Evolutionary conservation across 2,329 filamentous ascomycete genomes (phyloP).

Genomic region (Epichloe coenophiala): DNA sequence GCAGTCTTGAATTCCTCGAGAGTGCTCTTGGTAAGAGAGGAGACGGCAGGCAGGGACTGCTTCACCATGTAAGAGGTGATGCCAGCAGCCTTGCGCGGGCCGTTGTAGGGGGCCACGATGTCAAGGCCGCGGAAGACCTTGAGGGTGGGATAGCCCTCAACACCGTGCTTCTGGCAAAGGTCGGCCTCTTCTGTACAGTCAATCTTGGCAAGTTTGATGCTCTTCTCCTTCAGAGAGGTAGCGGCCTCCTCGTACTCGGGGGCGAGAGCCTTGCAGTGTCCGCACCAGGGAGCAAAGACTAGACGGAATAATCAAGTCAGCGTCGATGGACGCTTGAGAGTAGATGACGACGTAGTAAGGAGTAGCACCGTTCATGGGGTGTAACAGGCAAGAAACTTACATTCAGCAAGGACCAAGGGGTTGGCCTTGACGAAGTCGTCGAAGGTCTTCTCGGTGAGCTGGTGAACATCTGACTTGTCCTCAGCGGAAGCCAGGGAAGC

Average conservation of each 20-base stretch:
- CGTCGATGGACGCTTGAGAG: slow-evolving; percentile 1
- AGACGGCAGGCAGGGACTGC: slow-evolving; percentile 89
- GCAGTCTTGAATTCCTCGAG: slow-evolving; percentile 94
- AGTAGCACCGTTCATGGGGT: too few relatives aligned
- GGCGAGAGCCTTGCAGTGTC: slow-evolving; percentile 96
- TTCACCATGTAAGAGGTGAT: slow-evolving; percentile 90
- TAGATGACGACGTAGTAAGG: not conserved
- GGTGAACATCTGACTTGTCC: slow-evolving; percentile 60
- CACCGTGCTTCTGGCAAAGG: slow-evolving; percentile 77
- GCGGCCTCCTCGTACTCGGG: slow-evolving; percentile 80
- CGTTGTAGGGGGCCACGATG: slow-evolving; percentile 68
- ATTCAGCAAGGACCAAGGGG: slow-evolving; percentile 86
- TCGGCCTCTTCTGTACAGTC: slow-evolving; percentile 93
- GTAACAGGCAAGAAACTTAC: slow-evolving; percentile 39
- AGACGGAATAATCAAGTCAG: slow-evolving; percentile 21
- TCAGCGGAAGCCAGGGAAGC: slow-evolving; percentile 45
- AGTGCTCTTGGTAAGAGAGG: slow-evolving; percentile 64
- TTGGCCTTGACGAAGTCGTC: slow-evolving; percentile 73
- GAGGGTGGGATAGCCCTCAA: slow-evolving; percentile 96
- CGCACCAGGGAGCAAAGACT: slow-evolving; percentile 89
- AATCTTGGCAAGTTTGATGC: slow-evolving; percentile 72
- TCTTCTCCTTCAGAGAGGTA: slow-evolving; percentile 74
- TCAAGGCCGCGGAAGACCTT: slow-evolving; percentile 95
- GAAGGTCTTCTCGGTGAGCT: slow-evolving; percentile 79
- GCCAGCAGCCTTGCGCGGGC: slow-evolving; percentile 73